Base-by-base conservation (phyloP, 1,284 basidiomycete species). In the Leccinum variabile region DNA sequence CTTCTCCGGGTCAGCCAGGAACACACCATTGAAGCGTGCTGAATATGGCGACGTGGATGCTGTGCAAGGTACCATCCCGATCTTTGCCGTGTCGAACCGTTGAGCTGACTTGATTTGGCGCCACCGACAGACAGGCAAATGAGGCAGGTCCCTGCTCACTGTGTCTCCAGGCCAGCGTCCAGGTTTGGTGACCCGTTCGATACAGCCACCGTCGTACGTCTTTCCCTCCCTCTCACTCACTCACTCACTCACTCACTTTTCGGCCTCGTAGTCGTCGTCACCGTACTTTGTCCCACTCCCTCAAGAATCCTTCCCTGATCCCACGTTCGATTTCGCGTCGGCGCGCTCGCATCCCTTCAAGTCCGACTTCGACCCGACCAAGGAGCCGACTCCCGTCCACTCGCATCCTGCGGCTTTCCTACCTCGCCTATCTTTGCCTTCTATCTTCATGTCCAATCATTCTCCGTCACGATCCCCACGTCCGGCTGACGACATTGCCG, bases 351-450 rank as follows among this genome's bases (percentile, higher is more conserved):
- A 60, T 46, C 71, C 71, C 33, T 52, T 44, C 49, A 65, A 66
- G 57, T 75, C 75, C 54, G 77, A 73, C 13, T 75, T 79, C 4
- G 77, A 77, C n/a, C 74, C 76, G 18, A 57, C 70, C n/a, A 72
- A 68, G 63, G 74, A 81, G 59, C 79, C 81, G 65, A 79, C 78
- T 67, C 80, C 83, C 60, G 80, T 80, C 13, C 80, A 77, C 65
- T 79, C 81, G 63, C 82, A 82, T 64, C 75, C 76, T 33, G 61
- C 71, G 35, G 72, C 75, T 55, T 54, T 46, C 8, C 67, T 69
- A 16, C 69, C 77, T 6, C 71, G 75, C 65, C 66, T 74, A 46
- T 75, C 74, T 59, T 68, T 74, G 11, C 71, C 74, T 71, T 68
- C 70, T 67, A 68, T 69, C 69, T 68, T 68, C 70, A 72, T 73